Conservation (phyloP, 495 filamentous ascomycete genomes). For the Aspergillus coremiiformis region DNA sequence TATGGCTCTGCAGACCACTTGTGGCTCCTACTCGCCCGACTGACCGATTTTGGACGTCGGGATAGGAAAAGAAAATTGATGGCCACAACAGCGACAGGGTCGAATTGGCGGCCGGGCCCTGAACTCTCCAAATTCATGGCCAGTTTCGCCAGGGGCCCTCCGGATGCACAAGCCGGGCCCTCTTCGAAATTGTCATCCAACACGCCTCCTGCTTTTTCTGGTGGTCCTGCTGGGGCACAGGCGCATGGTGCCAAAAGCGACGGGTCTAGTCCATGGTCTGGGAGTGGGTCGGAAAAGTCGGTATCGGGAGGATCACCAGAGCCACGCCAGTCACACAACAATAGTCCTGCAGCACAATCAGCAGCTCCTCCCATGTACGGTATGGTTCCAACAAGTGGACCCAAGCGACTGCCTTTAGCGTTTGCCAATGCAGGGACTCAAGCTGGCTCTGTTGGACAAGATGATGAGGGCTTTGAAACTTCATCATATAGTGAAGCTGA, state of each 20-base stretch:
- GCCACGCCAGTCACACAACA: slow-evolving; percentile 3
- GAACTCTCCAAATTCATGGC: slow-evolving; percentile 42
- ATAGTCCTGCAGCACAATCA: background rate
- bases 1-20: slow-evolving; percentile 85
- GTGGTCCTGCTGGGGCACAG: slow-evolving; percentile 3
- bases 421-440: slow-evolving; percentile 26
- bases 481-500: slow-evolving; percentile 60
- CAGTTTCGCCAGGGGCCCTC: slow-evolving; percentile 29
- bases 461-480: slow-evolving; percentile 48
- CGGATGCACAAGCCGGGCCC: slow-evolving; percentile 17
- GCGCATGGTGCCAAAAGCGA: slow-evolving; percentile 6
- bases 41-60: slow-evolving; percentile 72
- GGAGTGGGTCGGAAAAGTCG: background rate
- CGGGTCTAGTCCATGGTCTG: background rate
- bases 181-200: slow-evolving; percentile 10
- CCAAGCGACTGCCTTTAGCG: slow-evolving; percentile 32
- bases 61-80: slow-evolving; percentile 74
- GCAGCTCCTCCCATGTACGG: slow-evolving; percentile 43
- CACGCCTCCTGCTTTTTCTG: slow-evolving; percentile 13
- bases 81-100: slow-evolving; percentile 38
- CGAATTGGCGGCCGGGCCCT: slow-evolving; percentile 50
- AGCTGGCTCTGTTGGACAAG: slow-evolving; percentile 13
- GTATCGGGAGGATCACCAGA: background rate
- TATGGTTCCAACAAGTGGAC: slow-evolving; percentile 41
- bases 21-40: slow-evolving; percentile 69